Conservation (phyloP, 495 filamentous ascomycete genomes). For the Endocarpon pusillum region DNA sequence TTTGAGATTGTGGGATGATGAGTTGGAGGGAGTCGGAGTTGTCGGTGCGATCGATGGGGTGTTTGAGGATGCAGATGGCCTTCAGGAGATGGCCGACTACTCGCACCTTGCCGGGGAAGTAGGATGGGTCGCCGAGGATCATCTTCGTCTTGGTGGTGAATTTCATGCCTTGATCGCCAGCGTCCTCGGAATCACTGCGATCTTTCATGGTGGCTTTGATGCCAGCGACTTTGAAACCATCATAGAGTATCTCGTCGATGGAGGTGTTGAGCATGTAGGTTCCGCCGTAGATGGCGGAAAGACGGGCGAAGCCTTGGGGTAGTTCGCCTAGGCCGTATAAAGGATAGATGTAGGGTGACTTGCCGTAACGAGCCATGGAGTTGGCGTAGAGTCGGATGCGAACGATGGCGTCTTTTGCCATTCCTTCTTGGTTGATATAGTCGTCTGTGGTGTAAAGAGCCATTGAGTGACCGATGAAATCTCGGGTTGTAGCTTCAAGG, state of each 20-base stretch:
- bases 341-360: conserved; percentile 98
- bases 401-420: conserved; percentile 71
- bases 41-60: conserved; percentile 77
- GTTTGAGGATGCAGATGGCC: conserved; percentile 93
- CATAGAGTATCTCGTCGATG: conserved; percentile 75
- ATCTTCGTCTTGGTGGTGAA: conserved; percentile 92
- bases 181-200: conserved; percentile 50
- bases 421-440: conserved; percentile 57
- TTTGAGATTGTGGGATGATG: conserved; percentile 94
- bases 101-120: conserved; percentile 81
- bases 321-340: conserved; percentile 95
- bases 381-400: conserved; percentile 94
- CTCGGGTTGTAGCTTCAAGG: conserved; percentile 76
- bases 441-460: conserved; percentile 80
- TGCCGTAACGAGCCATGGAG: conserved; percentile 94
- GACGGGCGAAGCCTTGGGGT: conserved; percentile 91
- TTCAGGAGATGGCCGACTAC: conserved; percentile 79
- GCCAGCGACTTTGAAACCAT: conserved; percentile 61
- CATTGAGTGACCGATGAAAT: conserved; percentile 98
- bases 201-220: conserved; percentile 97
- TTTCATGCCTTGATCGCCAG: too few species aligned
- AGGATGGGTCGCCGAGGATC: conserved; percentile 90
- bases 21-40: conserved; percentile 83
- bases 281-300: conserved; percentile 94
- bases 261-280: conserved; percentile 98